Percentiles rank a stretch among this genome's conserved stretches.
Conservation (phyloP, 148 eudicot species). For the Camellia granthamiana region DNA sequence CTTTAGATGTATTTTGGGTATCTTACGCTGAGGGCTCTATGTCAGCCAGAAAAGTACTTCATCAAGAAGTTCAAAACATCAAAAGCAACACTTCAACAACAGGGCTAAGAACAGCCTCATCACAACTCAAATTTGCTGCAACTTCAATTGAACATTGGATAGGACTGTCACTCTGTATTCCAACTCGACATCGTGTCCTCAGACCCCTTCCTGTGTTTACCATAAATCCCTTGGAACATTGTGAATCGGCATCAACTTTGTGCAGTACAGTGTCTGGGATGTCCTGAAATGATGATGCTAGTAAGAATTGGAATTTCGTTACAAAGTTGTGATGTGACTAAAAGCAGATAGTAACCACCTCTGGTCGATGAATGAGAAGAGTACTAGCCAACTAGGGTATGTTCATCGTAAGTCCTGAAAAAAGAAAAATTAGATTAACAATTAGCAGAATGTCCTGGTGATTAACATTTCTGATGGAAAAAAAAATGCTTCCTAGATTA, state of each 20-base stretch:
- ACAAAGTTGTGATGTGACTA: neutral
- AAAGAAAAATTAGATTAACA: no score
- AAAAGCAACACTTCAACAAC: constrained; percentile 19
- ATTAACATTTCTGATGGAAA: no score
- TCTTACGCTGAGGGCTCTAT: constrained; percentile 34
- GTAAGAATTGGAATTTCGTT: neutral
- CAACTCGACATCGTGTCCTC: constrained; percentile 9
- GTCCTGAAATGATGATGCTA: constrained; percentile 45
- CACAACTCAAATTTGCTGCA: constrained; percentile 18
- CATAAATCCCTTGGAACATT: constrained; percentile 72
- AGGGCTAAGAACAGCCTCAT: constrained; percentile 10
- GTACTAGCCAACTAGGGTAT: no score
- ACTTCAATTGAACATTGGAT: constrained; percentile 30
- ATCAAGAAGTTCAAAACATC: neutral
- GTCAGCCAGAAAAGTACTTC: constrained; percentile 53
- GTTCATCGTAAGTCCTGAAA: no score
- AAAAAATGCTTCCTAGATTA: no score
- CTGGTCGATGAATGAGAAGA: no score
- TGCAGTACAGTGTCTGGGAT: constrained; percentile 72
- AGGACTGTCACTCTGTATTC: constrained; percentile 29
- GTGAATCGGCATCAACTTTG: constrained; percentile 69
- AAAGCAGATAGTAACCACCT: no score
- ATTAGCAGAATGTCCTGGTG: no score
- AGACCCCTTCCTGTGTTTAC: constrained; percentile 28
- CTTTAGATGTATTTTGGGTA: neutral